A percentile compares a stretch with the other conserved stretches of the same genome.
Conservation (phyloP, 495 filamentous ascomycete genomes). For the Cenococcum geophilum region DNA sequence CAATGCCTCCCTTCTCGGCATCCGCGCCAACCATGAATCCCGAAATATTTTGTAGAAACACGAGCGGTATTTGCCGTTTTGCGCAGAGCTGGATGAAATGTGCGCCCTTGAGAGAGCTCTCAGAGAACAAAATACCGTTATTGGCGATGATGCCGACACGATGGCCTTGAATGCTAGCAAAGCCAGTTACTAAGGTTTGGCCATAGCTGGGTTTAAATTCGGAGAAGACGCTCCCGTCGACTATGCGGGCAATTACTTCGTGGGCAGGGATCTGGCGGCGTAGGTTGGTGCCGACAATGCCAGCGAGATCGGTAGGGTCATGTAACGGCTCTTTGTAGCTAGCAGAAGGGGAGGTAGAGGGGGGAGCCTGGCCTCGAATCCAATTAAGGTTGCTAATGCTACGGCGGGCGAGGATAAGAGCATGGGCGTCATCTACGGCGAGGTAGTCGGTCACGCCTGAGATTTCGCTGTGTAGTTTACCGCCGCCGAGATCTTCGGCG, state of each 20-base stretch:
- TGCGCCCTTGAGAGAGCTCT: constrained; percentile 84
- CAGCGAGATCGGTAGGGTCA: constrained; percentile 70
- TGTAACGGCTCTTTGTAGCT: constrained; percentile 67
- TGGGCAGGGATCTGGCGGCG: constrained; percentile 75
- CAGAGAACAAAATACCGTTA: constrained; percentile 95
- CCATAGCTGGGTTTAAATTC: constrained; percentile 97
- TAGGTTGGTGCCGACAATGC: constrained; percentile 84
- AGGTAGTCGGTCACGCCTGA: constrained; percentile 96
- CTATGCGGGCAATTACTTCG: constrained; percentile 90
- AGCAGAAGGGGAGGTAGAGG: background rate
- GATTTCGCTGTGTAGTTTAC: constrained; percentile 81
- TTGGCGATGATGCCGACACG: constrained; percentile 92
- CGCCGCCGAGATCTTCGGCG: constrained; percentile 89
- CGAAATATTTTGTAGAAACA: constrained; percentile 94
- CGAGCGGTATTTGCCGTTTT: constrained; percentile 78
- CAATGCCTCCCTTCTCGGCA: constrained; percentile 90
- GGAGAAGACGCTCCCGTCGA: constrained; percentile 81
- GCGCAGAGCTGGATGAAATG: constrained; percentile 98
- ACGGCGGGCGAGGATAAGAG: constrained; percentile 76
- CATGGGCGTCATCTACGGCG: constrained; percentile 90
- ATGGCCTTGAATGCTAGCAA: constrained; percentile 83
- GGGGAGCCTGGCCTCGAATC: constrained; percentile 42
- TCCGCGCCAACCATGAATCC: constrained; percentile 97
- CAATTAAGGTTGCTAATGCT: constrained; percentile 86
- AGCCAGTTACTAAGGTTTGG: constrained; percentile 84